Conservation (phyloP, 768 basidiomycete genomes). For the Amanita rubescens region DNA sequence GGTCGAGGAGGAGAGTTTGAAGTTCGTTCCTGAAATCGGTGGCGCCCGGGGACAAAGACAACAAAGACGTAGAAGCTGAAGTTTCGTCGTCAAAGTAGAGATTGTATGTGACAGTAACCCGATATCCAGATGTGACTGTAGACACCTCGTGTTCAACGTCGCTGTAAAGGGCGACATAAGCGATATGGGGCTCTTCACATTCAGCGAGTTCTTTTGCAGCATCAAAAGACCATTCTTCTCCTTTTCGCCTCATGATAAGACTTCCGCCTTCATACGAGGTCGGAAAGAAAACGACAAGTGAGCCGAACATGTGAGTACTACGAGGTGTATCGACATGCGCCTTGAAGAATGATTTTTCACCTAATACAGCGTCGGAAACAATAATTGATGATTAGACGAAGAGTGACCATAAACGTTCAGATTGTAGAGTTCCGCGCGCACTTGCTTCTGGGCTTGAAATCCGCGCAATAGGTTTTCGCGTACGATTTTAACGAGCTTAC, state of each 20-base stretch:
- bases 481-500: conserved; percentile 7
- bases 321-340: conserved; percentile 32
- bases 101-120: conserved; percentile 37
- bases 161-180: conserved; percentile 28
- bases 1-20: conserved; percentile 19
- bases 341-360: conserved; percentile 2
- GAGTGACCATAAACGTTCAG: conserved; percentile 24
- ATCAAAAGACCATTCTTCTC: conserved; percentile 28
- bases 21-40: conserved; percentile 14
- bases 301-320: conserved; percentile 38
- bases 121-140: conserved; percentile 24
- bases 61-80: neutral
- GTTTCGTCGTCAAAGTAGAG: conserved; percentile 17
- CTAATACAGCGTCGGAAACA: too few relatives aligned
- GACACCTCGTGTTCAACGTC: conserved; percentile 36
- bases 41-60: neutral
- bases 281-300: conserved; percentile 43
- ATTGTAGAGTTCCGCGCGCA: conserved; percentile 23
- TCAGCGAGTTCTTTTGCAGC: conserved; percentile 18
- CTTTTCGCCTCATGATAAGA: conserved; percentile 25
- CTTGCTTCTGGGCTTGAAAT: neutral
- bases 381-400: too few relatives aligned
- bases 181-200: conserved; percentile 17
- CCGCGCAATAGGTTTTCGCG: conserved; percentile 12
- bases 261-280: conserved; percentile 37